Conservation (phyloP, 306 rosid species). For the Begonia peltatifolia region DNA sequence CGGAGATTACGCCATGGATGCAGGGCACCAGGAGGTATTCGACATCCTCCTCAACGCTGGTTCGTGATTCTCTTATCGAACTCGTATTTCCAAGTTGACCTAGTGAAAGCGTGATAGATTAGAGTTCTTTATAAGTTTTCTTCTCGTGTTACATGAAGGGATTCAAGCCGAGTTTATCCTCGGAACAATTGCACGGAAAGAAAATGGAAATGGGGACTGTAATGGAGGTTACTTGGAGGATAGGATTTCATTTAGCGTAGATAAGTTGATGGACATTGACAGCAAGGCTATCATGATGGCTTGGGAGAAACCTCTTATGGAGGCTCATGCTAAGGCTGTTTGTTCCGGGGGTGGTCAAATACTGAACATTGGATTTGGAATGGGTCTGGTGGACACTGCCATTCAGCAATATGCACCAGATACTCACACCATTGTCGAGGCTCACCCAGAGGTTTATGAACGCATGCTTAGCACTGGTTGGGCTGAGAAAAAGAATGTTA, state of each 20-base stretch:
- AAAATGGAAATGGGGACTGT: slow-evolving; percentile 14
- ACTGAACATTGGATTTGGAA: slow-evolving; percentile 78
- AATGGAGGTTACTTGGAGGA: slow-evolving; percentile 59
- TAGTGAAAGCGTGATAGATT: too few relatives aligned
- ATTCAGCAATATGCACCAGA: slow-evolving; percentile 61
- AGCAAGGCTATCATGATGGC: slow-evolving; percentile 98
- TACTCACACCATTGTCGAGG: slow-evolving; percentile 74
- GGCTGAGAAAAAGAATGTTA: slow-evolving; percentile 58
- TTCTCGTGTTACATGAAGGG: slow-evolving; percentile 17
- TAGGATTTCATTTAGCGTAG: slow-evolving; percentile 73
- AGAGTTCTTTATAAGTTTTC: too few relatives aligned
- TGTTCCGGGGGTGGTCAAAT: slow-evolving; percentile 76
- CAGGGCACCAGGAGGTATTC: slow-evolving; percentile 47
- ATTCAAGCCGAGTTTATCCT: slow-evolving; percentile 74
- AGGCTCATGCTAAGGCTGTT: slow-evolving; percentile 92
- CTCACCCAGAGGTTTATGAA: slow-evolving; percentile 69
- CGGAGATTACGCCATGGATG: slow-evolving; percentile 61
- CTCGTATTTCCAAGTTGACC: too few relatives aligned
- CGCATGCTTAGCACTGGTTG: slow-evolving; percentile 60
- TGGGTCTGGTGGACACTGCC: slow-evolving; percentile 90
- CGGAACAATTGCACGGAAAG: slow-evolving; percentile 70
- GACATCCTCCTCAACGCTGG: slow-evolving; percentile 66
- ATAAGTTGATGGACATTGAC: slow-evolving; percentile 68
- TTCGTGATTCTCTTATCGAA: slow-evolving; percentile 8
- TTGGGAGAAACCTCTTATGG: slow-evolving; percentile 97